Evolutionary conservation across 2,329 filamentous ascomycete genomes (phyloP), one percentile per base, ranked within the genome.

Genomic region (Neonectria coccinea): DNA sequence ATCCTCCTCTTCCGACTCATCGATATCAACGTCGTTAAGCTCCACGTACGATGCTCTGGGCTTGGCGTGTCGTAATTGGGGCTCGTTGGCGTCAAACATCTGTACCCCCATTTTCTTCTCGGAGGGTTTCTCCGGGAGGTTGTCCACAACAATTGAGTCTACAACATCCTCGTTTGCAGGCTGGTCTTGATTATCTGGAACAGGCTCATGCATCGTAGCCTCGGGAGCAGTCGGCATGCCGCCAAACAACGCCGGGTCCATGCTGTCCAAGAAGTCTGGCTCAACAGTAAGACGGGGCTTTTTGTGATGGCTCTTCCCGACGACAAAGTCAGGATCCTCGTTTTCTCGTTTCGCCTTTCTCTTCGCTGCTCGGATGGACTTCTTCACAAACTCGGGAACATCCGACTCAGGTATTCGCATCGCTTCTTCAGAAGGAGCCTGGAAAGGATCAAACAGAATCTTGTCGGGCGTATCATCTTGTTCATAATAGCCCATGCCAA

Each of bases 401-500:
- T 86, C 80, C 2, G 82, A 79, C 55, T 86, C 81, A 9, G 82
- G 78, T 5, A 78, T 72, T 36, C 76, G 71, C 57, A 86, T 71
- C 11, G 76, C 75, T 4, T 85, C 83, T 4, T 80, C 79, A 12
- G 83, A 77, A 5, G 86, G 86, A 29, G 81, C 80, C 68, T 88
- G 83, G 70, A 88, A 89, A 9, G 84, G 83, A 66, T 89, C 85
- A 62, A 89, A 89, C 3, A 89, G 74, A 73, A 89, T 89, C 70
- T 80, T 86, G 73, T 88, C 85, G 2, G 84, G 81, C 22, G 81
- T 82, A 67, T 87, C 84, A 64, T 87, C 85, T 69, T 87, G 86
- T 61, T 88, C 83, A 71, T 88, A 89, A 74, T 88, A 89, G 10
- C 86, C 86, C 80, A 87, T 85, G 16, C 87, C 87, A 67, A 88